Evolutionary conservation across 2,329 filamentous ascomycete genomes (phyloP), one percentile per base, ranked within the genome.

Genomic region (Chaetomium olivaceum): DNA sequence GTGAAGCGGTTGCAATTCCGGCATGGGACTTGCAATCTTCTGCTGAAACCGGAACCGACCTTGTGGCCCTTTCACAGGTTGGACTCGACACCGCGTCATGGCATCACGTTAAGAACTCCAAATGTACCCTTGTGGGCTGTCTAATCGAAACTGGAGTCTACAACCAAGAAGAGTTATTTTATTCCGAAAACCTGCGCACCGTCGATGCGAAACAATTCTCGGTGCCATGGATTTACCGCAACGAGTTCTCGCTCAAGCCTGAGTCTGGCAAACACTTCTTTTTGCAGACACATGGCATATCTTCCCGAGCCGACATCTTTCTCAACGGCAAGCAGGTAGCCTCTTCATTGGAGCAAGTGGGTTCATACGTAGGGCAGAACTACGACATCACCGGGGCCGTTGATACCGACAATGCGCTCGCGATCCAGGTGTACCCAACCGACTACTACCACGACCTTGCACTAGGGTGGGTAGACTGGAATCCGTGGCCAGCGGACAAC

Each of bases 391-490:
- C 85, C 0, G 65, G 74, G 9, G 50, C 84, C 0, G 75, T 76
- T 1, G 68, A 70, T 0, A 77, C 78, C 0, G 61, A 67, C 0
- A 88, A 89, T 69, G 81, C 82, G 0, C 67, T 89, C 2, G 76
- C 84, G 1, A 80, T 88, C 21, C 78, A 79, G 48, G 83, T 81
- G 0, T 81, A 87, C 68, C 86, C 86, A 0, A 88, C 86, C 0
- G 78, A 86, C 67, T 88, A 88, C 71, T 79, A 83, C 19, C 79
- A 82, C 27, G 85, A 89, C 66, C 81, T 89, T 61, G 85, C 82
- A 0, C 75, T 87, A 11, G 85, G 85, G 0, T 89, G 87, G 63
- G 81, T 86, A 0, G 86, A 88, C 70, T 88, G 86, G 86, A 88
- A 88, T 62, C 85, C 85, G 0, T 82, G 83, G 62, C 85, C 86